phyloP scores from a whole-genome alignment of 2,329 filamentous ascomycete genomes.

The Pleomassaria siparia region DNA sequence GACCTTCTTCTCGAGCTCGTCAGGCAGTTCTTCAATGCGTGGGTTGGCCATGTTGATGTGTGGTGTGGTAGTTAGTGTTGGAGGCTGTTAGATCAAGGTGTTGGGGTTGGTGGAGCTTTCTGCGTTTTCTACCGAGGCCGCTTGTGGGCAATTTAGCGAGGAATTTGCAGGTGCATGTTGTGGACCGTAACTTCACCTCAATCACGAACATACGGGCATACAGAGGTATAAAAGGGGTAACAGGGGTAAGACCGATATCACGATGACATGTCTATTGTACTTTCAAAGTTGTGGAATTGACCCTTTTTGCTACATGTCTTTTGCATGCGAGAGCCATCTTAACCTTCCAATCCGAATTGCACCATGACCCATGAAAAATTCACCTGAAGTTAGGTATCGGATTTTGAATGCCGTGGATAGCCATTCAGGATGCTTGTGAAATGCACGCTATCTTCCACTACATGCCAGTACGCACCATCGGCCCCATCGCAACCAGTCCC shows the following conservation, averaged over 20 bases:
- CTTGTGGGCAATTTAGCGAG: constrained; percentile 35
- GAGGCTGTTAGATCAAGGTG: constrained; percentile 10
- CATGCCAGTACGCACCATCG: constrained; percentile 32
- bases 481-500: constrained; percentile 30
- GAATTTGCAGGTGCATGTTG: constrained; percentile 26
- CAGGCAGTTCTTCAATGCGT: constrained; percentile 94
- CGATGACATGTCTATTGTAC: constrained; percentile 36
- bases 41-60: constrained; percentile 85
- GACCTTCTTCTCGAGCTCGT: constrained; percentile 78
- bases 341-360: constrained; percentile 45
- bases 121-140: constrained; percentile 10
- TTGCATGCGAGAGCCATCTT: constrained; percentile 44
- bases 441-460: constrained; percentile 40
- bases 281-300: constrained; percentile 43
- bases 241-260: constrained; percentile 5
- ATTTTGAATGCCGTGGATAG: constrained; percentile 43
- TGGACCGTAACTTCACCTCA: background rate
- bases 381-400: constrained; percentile 39
- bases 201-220: background rate
- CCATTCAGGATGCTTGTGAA: constrained; percentile 43
- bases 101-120: constrained; percentile 7
- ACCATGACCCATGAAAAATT: constrained; percentile 42
- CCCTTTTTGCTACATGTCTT: constrained; percentile 42
- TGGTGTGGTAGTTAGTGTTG: constrained; percentile 24
- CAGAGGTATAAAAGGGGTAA: too few relatives aligned